phyloP scores from a whole-genome alignment of 2,329 filamentous ascomycete species.

The Zymoseptoria brevis region DNA sequence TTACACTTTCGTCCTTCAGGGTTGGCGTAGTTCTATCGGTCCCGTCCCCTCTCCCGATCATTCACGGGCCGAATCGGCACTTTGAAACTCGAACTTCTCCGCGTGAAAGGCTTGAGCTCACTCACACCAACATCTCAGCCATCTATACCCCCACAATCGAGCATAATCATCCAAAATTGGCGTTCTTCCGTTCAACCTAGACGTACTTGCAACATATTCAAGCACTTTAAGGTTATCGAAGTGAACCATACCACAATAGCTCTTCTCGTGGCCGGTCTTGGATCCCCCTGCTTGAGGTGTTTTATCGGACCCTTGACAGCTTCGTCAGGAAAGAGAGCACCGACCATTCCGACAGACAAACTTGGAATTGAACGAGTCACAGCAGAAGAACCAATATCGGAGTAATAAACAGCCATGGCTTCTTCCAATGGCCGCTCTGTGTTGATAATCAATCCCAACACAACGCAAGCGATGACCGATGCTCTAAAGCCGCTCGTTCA shows the following conservation, averaged over 20 bases:
- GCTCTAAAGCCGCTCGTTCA: slow-evolving; percentile 49
- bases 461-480: slow-evolving; percentile 62
- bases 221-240: background rate
- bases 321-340: background rate
- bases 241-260: background rate
- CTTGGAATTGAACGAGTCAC: background rate
- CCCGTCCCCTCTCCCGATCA: background rate
- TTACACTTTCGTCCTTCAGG: background rate
- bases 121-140: background rate
- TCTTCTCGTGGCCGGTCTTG: background rate
- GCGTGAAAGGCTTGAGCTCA: background rate
- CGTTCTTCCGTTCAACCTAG: background rate
- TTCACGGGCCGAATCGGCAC: background rate
- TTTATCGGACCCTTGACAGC: background rate
- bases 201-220: background rate
- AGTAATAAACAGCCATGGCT: slow-evolving; percentile 1
- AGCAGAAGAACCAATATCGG: background rate
- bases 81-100: background rate
- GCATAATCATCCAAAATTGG: background rate
- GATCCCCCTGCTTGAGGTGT: background rate
- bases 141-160: too few species aligned
- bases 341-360: background rate
- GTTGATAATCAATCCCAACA: slow-evolving; percentile 74
- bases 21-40: background rate
- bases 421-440: slow-evolving; percentile 36